These are phyloP conservation scores for Russula sp. DNA, from an alignment of 768 basidiomycete species.

Conservation along the genomic window DNA sequence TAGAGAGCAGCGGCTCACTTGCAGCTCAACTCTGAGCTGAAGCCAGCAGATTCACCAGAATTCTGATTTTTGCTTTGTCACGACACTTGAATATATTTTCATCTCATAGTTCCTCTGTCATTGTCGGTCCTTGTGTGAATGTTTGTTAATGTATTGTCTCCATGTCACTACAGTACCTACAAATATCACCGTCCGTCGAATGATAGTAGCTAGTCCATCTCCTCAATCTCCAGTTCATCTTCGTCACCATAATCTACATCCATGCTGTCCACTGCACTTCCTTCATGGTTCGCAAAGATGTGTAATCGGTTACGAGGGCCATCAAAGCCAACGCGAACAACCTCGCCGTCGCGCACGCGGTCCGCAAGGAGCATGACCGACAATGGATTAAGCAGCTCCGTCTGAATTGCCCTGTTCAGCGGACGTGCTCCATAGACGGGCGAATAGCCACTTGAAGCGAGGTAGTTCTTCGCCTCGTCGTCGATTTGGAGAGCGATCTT, in stretches of 20 bases:
- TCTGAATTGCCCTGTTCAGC: slow-evolving; percentile 87
- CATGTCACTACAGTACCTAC: not conserved
- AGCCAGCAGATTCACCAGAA: not conserved
- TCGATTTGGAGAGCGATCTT: slow-evolving; percentile 82
- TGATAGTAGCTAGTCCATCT: slow-evolving; percentile 53
- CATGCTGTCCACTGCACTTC: slow-evolving; percentile 46
- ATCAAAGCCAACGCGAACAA: slow-evolving; percentile 72
- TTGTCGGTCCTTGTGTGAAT: not conserved
- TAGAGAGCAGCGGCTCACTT: not conserved
- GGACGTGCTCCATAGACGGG: slow-evolving; percentile 89
- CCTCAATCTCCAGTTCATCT: slow-evolving; percentile 64
- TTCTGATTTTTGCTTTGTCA: not conserved
- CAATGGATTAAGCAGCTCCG: slow-evolving; percentile 87
- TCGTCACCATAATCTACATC: slow-evolving; percentile 61
- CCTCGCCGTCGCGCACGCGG: slow-evolving; percentile 78
- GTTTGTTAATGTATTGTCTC: too few relatives aligned
- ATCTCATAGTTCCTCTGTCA: not conserved
- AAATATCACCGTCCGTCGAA: not conserved
- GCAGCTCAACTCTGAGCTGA: not conserved
- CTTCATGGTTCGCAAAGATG: slow-evolving; percentile 82
- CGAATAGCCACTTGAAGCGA: slow-evolving; percentile 75
- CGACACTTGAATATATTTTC: too few relatives aligned
- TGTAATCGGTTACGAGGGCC: slow-evolving; percentile 73
- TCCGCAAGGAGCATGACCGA: slow-evolving; percentile 82
- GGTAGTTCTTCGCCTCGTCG: slow-evolving; percentile 69